Base-by-base conservation (phyloP, 345 rosid genomes). In the Excoecaria cochinchinensis region DNA sequence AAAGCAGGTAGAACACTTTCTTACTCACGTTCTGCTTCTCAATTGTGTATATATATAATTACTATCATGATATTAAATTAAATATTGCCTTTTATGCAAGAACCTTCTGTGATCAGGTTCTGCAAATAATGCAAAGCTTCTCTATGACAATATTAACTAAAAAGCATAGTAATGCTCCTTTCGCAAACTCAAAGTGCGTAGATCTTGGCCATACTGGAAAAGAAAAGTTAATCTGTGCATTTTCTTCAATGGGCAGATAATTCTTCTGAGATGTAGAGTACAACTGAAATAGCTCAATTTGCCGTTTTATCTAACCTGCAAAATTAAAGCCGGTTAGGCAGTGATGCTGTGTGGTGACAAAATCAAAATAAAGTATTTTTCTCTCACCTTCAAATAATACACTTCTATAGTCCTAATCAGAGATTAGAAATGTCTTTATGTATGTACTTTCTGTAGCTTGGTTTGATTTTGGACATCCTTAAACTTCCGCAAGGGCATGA, bases 381-480 rank as follows among this genome's bases (percentile, higher is more conserved):
- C n/a, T 16, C 11, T 72, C 36, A 72, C 75, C 75, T 16, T 72
- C 21, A 42, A 16, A 53, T 52, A 13, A 16, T 69, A n/a, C 73
- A 13, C 48, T 44, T 44, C 10, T 44, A 44, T 44, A 70, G n/a
- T 70, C 50, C 60, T 15, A 55, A 14, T 57, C 61, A 10, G 52
- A 10, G 9, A 14, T 6, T 25, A 44, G 5, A 16, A 15, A 67
- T 69, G 31, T 51, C 14, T 25, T 51, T 46, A 24, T 24, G 16
- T 13, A 19, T 72, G 60, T n/a, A 19, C 21, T 56, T 8, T n/a
- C 14, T 24, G 44, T 13, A 4, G 44, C 56, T 60, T 36, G 44
- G 57, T 14, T 48, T 47, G 52, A 46, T 11, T 36, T 36, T 44
- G 64, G 46, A 53, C 53, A 15, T n/a, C 77, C 6, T 63, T 7